Evolutionary conservation across 2,329 filamentous ascomycete species (phyloP), one percentile per base, ranked within the genome.

Genomic region (Microcyclospora pomicola): DNA sequence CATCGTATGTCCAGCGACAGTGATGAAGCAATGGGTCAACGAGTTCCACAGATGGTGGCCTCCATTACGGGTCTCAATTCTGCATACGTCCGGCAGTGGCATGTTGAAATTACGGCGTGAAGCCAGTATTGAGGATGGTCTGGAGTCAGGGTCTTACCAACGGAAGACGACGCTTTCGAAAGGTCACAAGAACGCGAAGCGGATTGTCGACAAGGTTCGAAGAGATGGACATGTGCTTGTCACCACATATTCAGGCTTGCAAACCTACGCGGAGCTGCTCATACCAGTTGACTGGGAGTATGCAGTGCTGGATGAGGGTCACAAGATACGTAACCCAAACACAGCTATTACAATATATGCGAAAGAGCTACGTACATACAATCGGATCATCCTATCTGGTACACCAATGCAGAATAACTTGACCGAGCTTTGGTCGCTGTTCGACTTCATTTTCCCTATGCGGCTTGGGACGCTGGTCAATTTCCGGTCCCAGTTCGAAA

Each of bases 31-130:
- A 58, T 98, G 91, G 91, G 91, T 95, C 10, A 93, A 92, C 46
- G 91, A 98, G 55, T 96, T 98, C 50, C 92, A 98, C 61, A 77
- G 80, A 10, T 98, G 92, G 92, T 98, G 92, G 92, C 91, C 91
- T n/a, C 80, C 91, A n/a, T 67, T 98, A 27, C 75, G 92, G 31
- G 91, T 98, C 5, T 93, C 87, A 0, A 96, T 98, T 44, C 60
- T 98, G 35, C 91, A 98, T 56, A 85, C 85, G 1, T 95, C 91
- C 4, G 91, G 91, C 2, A 96, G 86, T 57, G 92, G 91, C 13
- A 96, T 98, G 88, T 66, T 95, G 37, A 86, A 93, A 47, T 67
- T 92, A 15, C 63, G 65, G 33, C 67, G 63, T 35, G 76, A 79
- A 53, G 66, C 66, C 40, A 68, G 67, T 27, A 68, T 70, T 35